These are phyloP conservation scores for Peziza echinospora DNA, from an alignment of 495 filamentous ascomycete species.

Conservation along the genomic window DNA sequence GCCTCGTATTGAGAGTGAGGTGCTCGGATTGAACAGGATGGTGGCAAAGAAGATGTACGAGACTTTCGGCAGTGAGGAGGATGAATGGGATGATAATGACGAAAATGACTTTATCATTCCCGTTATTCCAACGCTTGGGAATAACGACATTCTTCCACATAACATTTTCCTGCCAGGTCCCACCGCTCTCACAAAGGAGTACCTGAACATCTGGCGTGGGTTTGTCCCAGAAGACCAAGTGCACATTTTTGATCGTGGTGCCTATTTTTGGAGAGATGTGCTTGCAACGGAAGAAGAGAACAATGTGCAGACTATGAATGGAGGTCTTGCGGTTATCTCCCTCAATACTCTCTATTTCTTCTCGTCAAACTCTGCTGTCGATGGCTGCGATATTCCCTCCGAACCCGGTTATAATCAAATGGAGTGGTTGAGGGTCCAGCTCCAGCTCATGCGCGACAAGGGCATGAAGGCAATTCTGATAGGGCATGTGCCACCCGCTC, in stretches of 20 bases:
- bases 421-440: conserved; percentile 88
- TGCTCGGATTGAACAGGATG: conserved; percentile 50
- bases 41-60: conserved; percentile 56
- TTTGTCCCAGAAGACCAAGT: conserved; percentile 90
- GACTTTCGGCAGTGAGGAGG: conserved; percentile 37
- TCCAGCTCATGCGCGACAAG: conserved; percentile 57
- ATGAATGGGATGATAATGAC: conserved; percentile 25
- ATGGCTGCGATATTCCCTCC: conserved; percentile 54
- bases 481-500: conserved; percentile 81
- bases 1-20: conserved; percentile 51
- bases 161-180: conserved; percentile 78
- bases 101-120: conserved; percentile 45
- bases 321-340: conserved; percentile 63
- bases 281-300: conserved; percentile 34
- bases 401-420: conserved; percentile 87
- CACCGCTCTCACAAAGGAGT: conserved; percentile 59
- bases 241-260: conserved; percentile 75
- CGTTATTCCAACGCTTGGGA: conserved; percentile 63
- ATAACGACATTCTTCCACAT: conserved; percentile 94
- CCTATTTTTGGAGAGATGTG: conserved; percentile 86
- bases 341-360: conserved; percentile 96
- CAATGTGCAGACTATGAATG: conserved; percentile 3
- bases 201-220: conserved; percentile 48
- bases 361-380: conserved; percentile 71
- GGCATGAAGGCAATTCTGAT: conserved; percentile 89